Percentiles rank a stretch among this genome's conserved stretches.
Evolutionary conservation across 106 monocot genomes (phyloP).

Genomic region (Vanilla planifolia): DNA sequence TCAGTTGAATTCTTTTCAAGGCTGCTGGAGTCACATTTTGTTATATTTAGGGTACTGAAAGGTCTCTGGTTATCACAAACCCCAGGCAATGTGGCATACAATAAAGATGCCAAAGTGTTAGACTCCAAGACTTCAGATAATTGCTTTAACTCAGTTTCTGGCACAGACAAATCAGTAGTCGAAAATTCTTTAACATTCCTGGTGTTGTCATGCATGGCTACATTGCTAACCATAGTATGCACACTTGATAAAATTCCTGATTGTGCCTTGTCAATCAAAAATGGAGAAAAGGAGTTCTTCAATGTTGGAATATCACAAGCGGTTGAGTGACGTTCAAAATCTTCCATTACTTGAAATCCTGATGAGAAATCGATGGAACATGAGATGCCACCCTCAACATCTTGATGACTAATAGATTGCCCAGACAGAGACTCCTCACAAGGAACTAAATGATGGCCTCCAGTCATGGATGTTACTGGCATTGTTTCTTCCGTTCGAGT

Average conservation of each 20-base stretch:
- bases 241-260: constrained; percentile 1
- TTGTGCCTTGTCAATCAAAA: background rate
- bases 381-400: constrained; percentile 3
- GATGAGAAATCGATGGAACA: background rate
- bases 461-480: constrained; percentile 1
- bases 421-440: background rate
- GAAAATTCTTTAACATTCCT: background rate
- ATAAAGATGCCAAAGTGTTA: background rate
- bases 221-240: background rate
- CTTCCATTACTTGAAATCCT: constrained; percentile 1
- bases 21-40: background rate
- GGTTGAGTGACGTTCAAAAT: background rate
- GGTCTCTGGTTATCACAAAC: background rate
- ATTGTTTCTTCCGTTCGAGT: constrained; percentile 2
- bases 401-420: background rate
- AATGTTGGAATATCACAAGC: background rate
- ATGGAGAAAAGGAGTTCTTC: background rate
- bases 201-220: background rate
- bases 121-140: constrained; percentile 2
- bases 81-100: background rate
- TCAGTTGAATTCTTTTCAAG: background rate
- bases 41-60: background rate
- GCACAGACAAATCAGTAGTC: background rate
- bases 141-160: background rate
- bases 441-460: background rate